A percentile compares a stretch with the other conserved stretches of the same genome.
Evolutionary conservation across 1,139 yeast genomes (phyloP).

Genomic region (Geotrichum citri-aurantii): DNA sequence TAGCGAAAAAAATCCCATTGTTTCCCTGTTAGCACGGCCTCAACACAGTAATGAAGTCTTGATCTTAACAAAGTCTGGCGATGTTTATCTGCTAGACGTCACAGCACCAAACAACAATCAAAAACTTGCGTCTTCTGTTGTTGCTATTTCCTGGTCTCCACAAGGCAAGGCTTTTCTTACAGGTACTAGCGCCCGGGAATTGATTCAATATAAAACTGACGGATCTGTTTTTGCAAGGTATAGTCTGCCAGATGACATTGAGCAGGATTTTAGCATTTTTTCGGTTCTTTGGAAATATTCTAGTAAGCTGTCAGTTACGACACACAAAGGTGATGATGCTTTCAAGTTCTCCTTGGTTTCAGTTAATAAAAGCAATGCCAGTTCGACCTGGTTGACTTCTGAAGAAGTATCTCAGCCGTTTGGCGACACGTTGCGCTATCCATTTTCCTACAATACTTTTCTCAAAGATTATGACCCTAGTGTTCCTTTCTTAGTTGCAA

Average conservation of each 20-base stretch:
- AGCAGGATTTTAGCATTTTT: conserved; percentile 15
- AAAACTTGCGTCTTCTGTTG: conserved; percentile 21
- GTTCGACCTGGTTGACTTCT: conserved; percentile 30
- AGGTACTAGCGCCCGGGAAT: conserved; percentile 27
- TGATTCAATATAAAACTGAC: conserved; percentile 26
- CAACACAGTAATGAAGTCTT: conserved; percentile 24
- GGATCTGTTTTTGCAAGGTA: conserved; percentile 28
- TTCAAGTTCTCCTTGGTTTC: conserved; percentile 12
- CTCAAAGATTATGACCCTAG: conserved; percentile 44
- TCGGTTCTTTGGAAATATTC: conserved; percentile 23
- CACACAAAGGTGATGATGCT: conserved; percentile 13
- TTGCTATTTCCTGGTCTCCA: conserved; percentile 35
- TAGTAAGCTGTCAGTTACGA: conserved; percentile 7
- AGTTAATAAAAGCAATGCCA: conserved; percentile 8
- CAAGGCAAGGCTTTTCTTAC: conserved; percentile 34
- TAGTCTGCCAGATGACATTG: conserved; percentile 24
- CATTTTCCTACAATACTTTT: conserved; percentile 44
- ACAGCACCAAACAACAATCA: conserved; percentile 8
- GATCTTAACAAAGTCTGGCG: conserved; percentile 23
- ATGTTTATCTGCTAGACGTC: conserved; percentile 19
- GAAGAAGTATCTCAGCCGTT: conserved; percentile 56
- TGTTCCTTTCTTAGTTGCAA: conserved; percentile 41
- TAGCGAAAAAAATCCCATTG: background rate
- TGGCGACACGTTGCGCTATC: conserved; percentile 47
- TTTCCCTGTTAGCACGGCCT: conserved; percentile 23